Conservation (phyloP, 805 yeast genomes). For the Ogataea pilisensis region DNA sequence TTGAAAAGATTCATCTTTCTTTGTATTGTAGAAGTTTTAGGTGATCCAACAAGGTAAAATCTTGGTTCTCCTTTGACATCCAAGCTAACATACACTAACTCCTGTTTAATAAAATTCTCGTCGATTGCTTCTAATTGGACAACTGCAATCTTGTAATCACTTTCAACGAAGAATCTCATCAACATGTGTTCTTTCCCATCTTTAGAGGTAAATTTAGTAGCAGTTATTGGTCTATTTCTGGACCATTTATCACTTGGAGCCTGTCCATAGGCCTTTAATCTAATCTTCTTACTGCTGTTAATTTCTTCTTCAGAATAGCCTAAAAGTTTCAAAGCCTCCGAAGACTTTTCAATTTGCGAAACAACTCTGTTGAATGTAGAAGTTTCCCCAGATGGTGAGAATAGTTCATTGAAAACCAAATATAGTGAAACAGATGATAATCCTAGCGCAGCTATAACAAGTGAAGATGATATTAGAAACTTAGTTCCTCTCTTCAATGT, state of each 20-base stretch:
- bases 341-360: slow-evolving; percentile 65
- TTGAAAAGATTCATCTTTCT: slow-evolving; percentile 43
- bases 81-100: slow-evolving; percentile 65
- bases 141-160: slow-evolving; percentile 58
- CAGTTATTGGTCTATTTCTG: slow-evolving; percentile 78
- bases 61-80: slow-evolving; percentile 72
- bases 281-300: slow-evolving; percentile 34
- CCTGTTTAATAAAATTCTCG: slow-evolving; percentile 58
- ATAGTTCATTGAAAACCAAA: slow-evolving; percentile 71
- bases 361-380: slow-evolving; percentile 87
- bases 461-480: slow-evolving; percentile 53
- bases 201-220: slow-evolving; percentile 58
- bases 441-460: slow-evolving; percentile 68
- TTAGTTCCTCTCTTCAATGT: slow-evolving; percentile 54
- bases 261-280: slow-evolving; percentile 84
- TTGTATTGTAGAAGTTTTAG: slow-evolving; percentile 41
- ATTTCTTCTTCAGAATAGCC: slow-evolving; percentile 38
- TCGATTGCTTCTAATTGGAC: slow-evolving; percentile 81
- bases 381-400: slow-evolving; percentile 89
- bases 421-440: slow-evolving; percentile 67
- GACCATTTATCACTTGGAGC: slow-evolving; percentile 70
- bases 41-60: slow-evolving; percentile 61
- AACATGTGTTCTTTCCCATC: slow-evolving; percentile 77
- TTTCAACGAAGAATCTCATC: slow-evolving; percentile 76
- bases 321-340: slow-evolving; percentile 52